These are phyloP conservation scores for Fusarium pseudonygamai DNA, from an alignment of 2,329 filamentous ascomycete species.

Conservation along the genomic window DNA sequence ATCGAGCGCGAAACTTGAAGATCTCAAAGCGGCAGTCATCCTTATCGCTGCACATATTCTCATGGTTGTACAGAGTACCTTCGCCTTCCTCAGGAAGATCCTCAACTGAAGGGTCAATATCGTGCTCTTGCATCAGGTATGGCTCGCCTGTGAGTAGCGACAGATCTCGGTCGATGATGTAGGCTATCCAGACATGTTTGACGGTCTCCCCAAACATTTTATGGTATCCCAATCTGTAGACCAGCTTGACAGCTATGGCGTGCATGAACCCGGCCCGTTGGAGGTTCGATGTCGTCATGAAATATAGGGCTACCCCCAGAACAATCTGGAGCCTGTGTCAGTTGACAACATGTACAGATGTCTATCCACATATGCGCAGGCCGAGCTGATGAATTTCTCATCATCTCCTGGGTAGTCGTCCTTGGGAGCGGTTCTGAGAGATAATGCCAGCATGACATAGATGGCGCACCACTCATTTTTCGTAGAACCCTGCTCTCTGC, in stretches of 20 bases:
- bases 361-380: not conserved
- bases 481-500: not conserved
- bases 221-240: not conserved
- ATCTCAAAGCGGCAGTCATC: not conserved
- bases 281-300: not conserved
- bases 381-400: not conserved
- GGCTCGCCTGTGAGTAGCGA: not conserved
- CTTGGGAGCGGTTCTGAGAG: not conserved
- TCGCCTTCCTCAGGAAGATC: rapidly evolving
- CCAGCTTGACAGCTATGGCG: constrained; percentile 14
- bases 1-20: not conserved
- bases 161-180: constrained; percentile 11
- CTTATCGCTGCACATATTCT: no score
- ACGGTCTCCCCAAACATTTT: no score
- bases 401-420: not conserved
- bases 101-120: not conserved
- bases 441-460: constrained; percentile 15
- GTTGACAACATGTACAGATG: not conserved
- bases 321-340: constrained; percentile 8
- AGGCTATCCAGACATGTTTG: constrained; percentile 5
- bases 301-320: not conserved
- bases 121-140: constrained; percentile 12
- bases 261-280: not conserved
- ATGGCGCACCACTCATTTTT: not conserved
- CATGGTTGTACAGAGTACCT: not conserved